Evolutionary conservation across 2,329 filamentous ascomycete genomes (phyloP).

Genomic region (Talaromyces amestolkiae): DNA sequence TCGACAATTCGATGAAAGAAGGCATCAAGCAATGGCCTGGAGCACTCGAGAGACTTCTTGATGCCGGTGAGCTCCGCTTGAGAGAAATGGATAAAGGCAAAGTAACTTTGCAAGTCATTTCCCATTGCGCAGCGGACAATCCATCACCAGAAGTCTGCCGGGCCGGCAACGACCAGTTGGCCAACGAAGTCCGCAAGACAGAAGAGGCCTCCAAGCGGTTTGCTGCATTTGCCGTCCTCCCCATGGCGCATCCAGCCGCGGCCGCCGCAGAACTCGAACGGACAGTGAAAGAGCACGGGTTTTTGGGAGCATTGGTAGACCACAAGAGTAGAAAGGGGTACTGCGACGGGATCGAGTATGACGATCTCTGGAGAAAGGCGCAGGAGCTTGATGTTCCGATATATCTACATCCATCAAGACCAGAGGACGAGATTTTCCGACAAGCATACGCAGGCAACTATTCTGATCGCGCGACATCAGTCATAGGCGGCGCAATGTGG

Average conservation of each 20-base stretch:
- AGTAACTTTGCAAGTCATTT: not conserved
- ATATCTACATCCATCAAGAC: not conserved
- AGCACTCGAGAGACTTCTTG: not conserved
- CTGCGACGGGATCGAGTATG: not conserved
- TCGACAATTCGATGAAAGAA: not conserved
- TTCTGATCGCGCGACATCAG: not conserved
- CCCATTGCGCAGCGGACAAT: not conserved
- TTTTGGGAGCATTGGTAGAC: not conserved
- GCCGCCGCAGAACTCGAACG: not conserved
- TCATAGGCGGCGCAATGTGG: slow-evolving; percentile 4
- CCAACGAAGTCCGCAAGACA: not conserved
- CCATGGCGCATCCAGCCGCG: not conserved
- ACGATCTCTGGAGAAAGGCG: not conserved
- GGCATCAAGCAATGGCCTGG: not conserved
- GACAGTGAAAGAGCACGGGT: not conserved
- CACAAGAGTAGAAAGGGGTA: not conserved
- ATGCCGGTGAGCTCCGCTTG: not conserved
- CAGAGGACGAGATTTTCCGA: not conserved
- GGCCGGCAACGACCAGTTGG: not conserved
- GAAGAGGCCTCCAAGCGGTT: not conserved
- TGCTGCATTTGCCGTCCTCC: not conserved
- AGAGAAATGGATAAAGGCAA: not conserved
- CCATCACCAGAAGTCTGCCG: not conserved
- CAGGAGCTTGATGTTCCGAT: not conserved
- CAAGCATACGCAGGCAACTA: not conserved